Conservation (phyloP, 2,329 filamentous ascomycete species). For the Trichoderma arundinaceum region DNA sequence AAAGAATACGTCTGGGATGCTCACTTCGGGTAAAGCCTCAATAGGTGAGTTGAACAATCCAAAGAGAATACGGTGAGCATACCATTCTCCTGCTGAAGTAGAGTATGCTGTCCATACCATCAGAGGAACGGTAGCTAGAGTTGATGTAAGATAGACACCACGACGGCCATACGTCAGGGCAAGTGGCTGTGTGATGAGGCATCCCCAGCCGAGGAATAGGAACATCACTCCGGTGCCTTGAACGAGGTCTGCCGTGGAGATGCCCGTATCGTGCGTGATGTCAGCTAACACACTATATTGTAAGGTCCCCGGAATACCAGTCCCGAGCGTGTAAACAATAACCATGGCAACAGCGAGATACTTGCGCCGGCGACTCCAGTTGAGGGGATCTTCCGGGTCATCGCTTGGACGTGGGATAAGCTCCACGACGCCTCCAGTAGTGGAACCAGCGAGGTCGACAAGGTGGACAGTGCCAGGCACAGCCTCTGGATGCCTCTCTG, state of each 20-base stretch:
- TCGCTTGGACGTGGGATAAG: constrained; percentile 36
- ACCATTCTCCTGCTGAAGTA: constrained; percentile 35
- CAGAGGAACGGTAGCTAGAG: constrained; percentile 41
- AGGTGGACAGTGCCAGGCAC: constrained; percentile 50
- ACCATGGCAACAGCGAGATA: constrained; percentile 39
- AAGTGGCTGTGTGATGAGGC: constrained; percentile 58
- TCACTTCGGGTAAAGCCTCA: constrained; percentile 44
- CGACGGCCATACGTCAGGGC: constrained; percentile 59
- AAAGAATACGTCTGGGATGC: constrained; percentile 48
- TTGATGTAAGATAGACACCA: constrained; percentile 50
- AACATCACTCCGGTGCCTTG: constrained; percentile 60
- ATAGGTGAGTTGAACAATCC: constrained; percentile 41
- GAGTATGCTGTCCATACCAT: constrained; percentile 45
- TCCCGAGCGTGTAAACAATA: constrained; percentile 19
- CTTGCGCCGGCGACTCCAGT: constrained; percentile 36
- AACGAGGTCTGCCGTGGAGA: constrained; percentile 50
- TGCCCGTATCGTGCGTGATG: constrained; percentile 51
- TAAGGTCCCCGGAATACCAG: constrained; percentile 40
- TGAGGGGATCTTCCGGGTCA: constrained; percentile 38
- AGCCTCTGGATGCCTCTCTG: too few relatives aligned
- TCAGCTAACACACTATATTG: too few relatives aligned
- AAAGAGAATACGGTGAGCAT: constrained; percentile 40
- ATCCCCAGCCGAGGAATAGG: constrained; percentile 57
- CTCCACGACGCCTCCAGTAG: constrained; percentile 38
- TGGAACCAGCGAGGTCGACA: constrained; percentile 44